Evolutionary conservation across 768 basidiomycete species (phyloP), one percentile per base, ranked within the genome.

Genomic region (Tulasnella sp.): DNA sequence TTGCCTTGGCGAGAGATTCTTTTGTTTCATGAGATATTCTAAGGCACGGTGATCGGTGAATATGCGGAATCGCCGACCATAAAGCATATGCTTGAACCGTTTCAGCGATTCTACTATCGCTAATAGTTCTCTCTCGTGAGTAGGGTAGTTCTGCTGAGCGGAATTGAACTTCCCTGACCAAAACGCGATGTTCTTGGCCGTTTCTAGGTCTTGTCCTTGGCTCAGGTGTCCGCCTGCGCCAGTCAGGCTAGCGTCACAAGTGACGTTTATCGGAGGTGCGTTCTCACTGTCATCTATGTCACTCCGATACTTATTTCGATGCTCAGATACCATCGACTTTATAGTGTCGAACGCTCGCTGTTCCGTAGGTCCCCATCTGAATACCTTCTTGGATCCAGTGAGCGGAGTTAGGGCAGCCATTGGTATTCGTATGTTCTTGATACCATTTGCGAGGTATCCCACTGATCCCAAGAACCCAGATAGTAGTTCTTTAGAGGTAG

Each of bases 1-100:
- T 46, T 88, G 89, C 0, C 85, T 77, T 0, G 84, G 80, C 0
- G 85, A 88, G 0, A 89, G 81, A 34, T 87, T 83, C 3, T 77
- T 58, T 77, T 89, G 88, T 0, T 77, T 81, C 0, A 83, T 14
- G 76, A 88, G 87, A 48, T 84, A 83, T 74, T 87, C 83, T 3
- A 88, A 82, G 0, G 87, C 87, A 1, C 84, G 82, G 82, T 89
- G 88, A 77, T 89, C 86, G 0, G 87, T 88, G 72, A 80, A 86
- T 7, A 88, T 82, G 0, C 40, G 46, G 77, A 86, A 85, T 9
- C 40, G 81, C 6, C 79, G 76, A 0, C 86, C 84, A 9, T 84
- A 64, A 0, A 85, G 79, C 37, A 85, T 81, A 8, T 79, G 40
- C 1, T 83, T 80, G 80, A 83, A 88, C 34, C 84, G 84, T 79